Conservation (phyloP, 192 early-diverging fungal genomes). For the Rhizophagus sp. region DNA sequence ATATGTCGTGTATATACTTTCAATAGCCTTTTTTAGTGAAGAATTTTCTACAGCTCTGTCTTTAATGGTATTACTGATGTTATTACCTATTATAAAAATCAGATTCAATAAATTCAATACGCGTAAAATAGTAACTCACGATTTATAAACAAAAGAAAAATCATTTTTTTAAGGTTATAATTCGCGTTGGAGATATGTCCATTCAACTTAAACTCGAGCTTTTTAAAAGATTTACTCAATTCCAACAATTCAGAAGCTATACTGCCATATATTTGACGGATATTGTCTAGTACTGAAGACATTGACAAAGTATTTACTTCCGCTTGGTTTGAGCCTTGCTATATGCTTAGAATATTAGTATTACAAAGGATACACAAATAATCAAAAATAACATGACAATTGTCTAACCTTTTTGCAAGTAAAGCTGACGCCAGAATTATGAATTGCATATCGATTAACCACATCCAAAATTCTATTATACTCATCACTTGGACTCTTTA, state of each 20-base stretch:
- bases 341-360: constrained; percentile 5
- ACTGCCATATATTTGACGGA: constrained; percentile 84
- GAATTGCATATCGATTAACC: constrained; percentile 90
- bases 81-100: background rate
- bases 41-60: constrained; percentile 84
- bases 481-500: constrained; percentile 85
- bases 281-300: constrained; percentile 70
- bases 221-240: constrained; percentile 50
- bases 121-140: constrained; percentile 49
- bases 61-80: constrained; percentile 36
- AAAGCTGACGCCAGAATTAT: constrained; percentile 82
- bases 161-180: constrained; percentile 82
- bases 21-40: constrained; percentile 79
- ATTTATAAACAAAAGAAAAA: constrained; percentile 94
- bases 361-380: background rate
- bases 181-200: constrained; percentile 90
- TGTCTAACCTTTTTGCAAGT: constrained; percentile 82
- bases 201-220: constrained; percentile 62
- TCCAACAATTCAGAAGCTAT: constrained; percentile 78
- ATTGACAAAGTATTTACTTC: constrained; percentile 75
- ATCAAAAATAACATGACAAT: background rate
- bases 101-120: background rate
- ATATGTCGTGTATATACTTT: constrained; percentile 75
- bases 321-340: constrained; percentile 66
- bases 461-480: constrained; percentile 91